Evolutionary conservation across 768 basidiomycete genomes (phyloP).

Genomic region (Vararia minispora): DNA sequence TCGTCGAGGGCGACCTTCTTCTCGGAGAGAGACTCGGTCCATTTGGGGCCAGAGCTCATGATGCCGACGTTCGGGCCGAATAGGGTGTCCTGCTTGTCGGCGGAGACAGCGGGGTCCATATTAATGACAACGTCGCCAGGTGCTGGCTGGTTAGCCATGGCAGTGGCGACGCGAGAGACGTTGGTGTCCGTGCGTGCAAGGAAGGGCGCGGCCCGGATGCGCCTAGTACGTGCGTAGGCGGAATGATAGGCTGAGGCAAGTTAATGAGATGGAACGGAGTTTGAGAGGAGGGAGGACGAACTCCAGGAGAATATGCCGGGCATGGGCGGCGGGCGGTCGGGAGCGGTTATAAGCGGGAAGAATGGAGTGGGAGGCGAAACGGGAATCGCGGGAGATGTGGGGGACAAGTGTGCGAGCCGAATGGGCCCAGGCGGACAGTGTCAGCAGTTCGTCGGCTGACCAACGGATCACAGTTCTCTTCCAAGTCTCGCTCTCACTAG

Average conservation of each 20-base stretch:
- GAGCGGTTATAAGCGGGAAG: conserved; percentile 1
- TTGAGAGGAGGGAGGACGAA: conserved; percentile 18
- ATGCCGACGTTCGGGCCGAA: conserved; percentile 90
- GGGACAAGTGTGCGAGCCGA: too few species aligned
- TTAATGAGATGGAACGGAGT: conserved; percentile 4
- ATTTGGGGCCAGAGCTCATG: conserved; percentile 53
- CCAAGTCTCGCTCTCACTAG: too few species aligned
- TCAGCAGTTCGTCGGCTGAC: too few species aligned
- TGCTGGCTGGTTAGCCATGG: conserved; percentile 30
- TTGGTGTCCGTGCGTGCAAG: conserved; percentile 40
- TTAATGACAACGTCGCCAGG: conserved; percentile 20
- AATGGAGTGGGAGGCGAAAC: conserved; percentile 9
- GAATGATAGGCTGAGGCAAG: conserved; percentile 32
- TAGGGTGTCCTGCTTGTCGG: conserved; percentile 66
- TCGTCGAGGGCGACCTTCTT: conserved; percentile 56
- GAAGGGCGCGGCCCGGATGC: conserved; percentile 39
- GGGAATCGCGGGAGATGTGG: too few species aligned
- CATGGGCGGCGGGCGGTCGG: conserved; percentile 9
- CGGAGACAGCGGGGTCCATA: conserved; percentile 23
- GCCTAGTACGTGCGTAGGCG: conserved; percentile 46
- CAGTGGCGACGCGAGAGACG: conserved; percentile 34
- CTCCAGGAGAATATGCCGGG: conserved; percentile 26
- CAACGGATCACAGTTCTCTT: too few species aligned
- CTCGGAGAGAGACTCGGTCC: conserved; percentile 51
- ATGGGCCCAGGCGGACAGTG: too few species aligned